Percentiles rank a stretch among this genome's conserved stretches.
Evolutionary conservation across 2,329 filamentous ascomycete genomes (phyloP).

Genomic region (Colletotrichum paranaense): DNA sequence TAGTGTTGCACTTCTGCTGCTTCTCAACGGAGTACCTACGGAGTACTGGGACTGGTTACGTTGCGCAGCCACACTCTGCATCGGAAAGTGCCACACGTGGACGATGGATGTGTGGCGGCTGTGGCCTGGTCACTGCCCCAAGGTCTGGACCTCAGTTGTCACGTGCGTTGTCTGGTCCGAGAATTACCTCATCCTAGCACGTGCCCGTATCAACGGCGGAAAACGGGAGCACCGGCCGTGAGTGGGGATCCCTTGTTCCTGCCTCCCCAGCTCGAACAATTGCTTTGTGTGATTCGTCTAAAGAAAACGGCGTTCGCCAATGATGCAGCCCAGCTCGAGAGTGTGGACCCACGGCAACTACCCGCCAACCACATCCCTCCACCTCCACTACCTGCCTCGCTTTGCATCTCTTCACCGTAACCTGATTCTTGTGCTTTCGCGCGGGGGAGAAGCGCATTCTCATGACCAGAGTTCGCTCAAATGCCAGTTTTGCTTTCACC

Average conservation of each 20-base stretch:
- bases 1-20: background rate
- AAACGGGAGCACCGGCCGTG: background rate
- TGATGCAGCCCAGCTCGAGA: background rate
- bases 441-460: background rate
- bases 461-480: background rate
- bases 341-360: background rate
- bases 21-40: no score
- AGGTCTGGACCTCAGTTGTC: background rate
- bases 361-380: constrained; percentile 4
- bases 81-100: background rate
- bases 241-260: background rate
- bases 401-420: background rate
- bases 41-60: background rate
- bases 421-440: background rate
- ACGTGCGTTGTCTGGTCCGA: background rate
- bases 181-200: background rate
- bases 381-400: background rate
- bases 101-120: background rate
- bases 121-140: no score
- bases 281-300: background rate
- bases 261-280: background rate
- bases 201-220: background rate
- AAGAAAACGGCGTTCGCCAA: background rate
- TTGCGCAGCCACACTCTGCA: constrained; percentile 12
- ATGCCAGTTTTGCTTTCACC: background rate